These are phyloP conservation scores for Zymoseptoria crescenta DNA, from an alignment of 2,329 filamentous ascomycete genomes.

Conservation along the genomic window DNA sequence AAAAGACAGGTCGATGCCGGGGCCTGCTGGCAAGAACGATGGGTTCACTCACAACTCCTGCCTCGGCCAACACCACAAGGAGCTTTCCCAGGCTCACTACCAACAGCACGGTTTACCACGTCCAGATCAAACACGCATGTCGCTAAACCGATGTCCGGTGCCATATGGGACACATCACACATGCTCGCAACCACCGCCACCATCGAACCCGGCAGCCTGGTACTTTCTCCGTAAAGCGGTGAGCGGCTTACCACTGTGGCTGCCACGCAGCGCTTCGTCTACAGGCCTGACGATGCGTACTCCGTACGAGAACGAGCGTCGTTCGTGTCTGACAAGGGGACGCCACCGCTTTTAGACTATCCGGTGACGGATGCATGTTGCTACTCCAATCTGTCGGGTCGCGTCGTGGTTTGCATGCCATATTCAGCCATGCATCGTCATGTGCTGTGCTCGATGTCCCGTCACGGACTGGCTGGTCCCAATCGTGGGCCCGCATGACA, in stretches of 20 bases:
- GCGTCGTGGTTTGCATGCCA: background rate
- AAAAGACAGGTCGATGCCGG: background rate
- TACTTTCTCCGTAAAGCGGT: background rate
- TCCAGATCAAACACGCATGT: background rate
- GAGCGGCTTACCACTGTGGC: background rate
- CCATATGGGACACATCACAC: background rate
- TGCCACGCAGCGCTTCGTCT: background rate
- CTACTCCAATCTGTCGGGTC: background rate
- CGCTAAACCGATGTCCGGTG: background rate
- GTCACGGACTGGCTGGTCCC: background rate
- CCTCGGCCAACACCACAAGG: background rate
- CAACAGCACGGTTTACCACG: background rate
- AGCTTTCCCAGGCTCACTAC: background rate
- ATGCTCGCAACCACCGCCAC: background rate
- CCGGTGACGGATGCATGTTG: background rate
- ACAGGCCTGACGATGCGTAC: background rate
- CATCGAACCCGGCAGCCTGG: background rate
- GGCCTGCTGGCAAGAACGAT: background rate
- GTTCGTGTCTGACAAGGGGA: background rate
- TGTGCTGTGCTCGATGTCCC: background rate
- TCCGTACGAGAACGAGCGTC: background rate
- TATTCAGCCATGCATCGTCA: background rate
- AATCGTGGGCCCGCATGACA: background rate
- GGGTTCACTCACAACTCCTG: background rate
- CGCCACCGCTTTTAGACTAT: background rate